Conservation (phyloP, 192 early-diverging fungal genomes). For the Entomortierella beljakovae region DNA sequence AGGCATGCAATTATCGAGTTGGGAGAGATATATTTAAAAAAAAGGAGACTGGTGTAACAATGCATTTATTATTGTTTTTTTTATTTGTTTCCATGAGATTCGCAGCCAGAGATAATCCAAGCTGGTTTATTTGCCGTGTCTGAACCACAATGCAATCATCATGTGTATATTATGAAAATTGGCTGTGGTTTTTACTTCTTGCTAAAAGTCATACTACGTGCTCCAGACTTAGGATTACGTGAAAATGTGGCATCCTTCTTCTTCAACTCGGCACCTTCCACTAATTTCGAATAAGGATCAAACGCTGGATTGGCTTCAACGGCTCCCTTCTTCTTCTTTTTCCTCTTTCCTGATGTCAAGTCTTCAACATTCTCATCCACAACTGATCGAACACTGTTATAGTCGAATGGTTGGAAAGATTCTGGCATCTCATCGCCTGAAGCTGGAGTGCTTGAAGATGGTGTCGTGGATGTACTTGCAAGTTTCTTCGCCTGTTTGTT, state of each 20-base stretch:
- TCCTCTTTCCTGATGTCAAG: conserved; percentile 13
- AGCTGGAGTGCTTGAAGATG: conserved; percentile 5
- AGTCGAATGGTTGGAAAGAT: conserved; percentile 43
- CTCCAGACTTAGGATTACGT: conserved; percentile 43
- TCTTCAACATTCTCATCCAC: conserved; percentile 37
- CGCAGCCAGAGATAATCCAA: too few relatives aligned
- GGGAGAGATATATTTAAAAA: too few relatives aligned
- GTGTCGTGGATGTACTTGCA: not conserved
- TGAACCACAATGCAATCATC: too few relatives aligned
- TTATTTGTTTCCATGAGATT: too few relatives aligned
- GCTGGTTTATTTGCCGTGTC: too few relatives aligned
- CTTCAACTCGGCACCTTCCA: conserved; percentile 32
- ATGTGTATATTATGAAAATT: too few relatives aligned
- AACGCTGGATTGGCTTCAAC: conserved; percentile 26
- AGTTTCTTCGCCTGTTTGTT: conserved; percentile 31
- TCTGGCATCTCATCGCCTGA: conserved; percentile 19
- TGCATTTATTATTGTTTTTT: too few relatives aligned
- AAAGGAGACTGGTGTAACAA: too few relatives aligned
- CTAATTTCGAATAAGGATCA: conserved; percentile 46
- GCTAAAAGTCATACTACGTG: conserved; percentile 50
- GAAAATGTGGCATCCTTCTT: conserved; percentile 46
- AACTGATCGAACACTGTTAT: conserved; percentile 33
- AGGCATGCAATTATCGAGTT: too few relatives aligned
- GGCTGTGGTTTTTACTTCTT: conserved; percentile 15
- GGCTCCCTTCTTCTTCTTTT: conserved; percentile 24